Base-by-base conservation (phyloP, 371 early-diverging fungal genomes). In the Rhizopus arrhizus region DNA sequence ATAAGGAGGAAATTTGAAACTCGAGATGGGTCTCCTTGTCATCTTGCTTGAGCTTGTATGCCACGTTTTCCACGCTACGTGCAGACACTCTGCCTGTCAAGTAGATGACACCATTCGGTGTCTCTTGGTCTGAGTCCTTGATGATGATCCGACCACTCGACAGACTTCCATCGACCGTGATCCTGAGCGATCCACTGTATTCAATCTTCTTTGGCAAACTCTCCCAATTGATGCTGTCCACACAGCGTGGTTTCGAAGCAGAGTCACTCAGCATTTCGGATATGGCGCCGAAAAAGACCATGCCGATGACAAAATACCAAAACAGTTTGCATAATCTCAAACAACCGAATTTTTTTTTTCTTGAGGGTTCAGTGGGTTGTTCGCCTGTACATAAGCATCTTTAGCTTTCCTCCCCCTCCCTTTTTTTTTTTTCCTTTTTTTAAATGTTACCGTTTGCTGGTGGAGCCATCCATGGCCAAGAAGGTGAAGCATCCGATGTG, bases 391-490 rank as follows among this genome's bases (percentile, higher is more conserved):
- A 13, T 12, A 43, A 31, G 13, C 2, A n/a, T 22, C 29, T 22
- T 22, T 47, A 3, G 5, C 7, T 31, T 49, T 31, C 11, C 11
- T 36, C 11, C 11, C 11, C 11, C 11, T 2, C 2, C 11, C 11
- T 2, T 36, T 36, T 43, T 43, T 51, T 51, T 51, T 51, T 31
- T 50, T 28, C 48, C n/a, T 13, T 34, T 31, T 15, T 35, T 35
- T 7, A 35, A 43, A 29, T 29, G 28, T 15, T 29, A 9, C 22
- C 28, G 7, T 7, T 8, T 29, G 31, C 31, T 52, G 53, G 38
- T 31, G 53, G 28, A 12, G 28, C 41, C 3, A 8, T 11, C 53
- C 53, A 53, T 41, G 53, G 53, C 53, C 53, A 53, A 10, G 41
- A 10, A 5, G 38, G 40, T 3, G 29, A 15, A 48, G 29, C 48